Evolutionary conservation across 352 stramenopile genomes (phyloP), one percentile per base, ranked within the genome.

Genomic region (Globisporangium camurandrum): DNA sequence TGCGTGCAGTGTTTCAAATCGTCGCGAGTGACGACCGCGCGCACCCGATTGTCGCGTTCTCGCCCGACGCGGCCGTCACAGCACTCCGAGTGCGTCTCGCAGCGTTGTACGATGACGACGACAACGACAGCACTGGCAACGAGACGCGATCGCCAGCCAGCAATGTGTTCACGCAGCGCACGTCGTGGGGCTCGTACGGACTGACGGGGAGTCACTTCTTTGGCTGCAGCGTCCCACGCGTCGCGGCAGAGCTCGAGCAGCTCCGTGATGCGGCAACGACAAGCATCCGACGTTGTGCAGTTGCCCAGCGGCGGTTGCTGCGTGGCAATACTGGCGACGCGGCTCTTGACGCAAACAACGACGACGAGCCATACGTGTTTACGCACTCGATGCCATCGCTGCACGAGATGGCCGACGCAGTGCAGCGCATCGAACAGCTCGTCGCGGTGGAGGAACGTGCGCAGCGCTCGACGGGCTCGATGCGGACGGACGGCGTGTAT

Each of bases 401-500:
- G 4, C 64, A 88, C 23, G 64, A 71, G 34, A 85, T 98, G 48
- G 76, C 87, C 16, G 64, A 87, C 10, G 80, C 93, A 1, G 75
- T 95, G 55, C 67, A 75, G 19, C 75, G 87, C 24, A 69, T 95
- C 20, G 88, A 95, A 49, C 78, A 88, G 31, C 57, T 87, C 0
- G 75, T 88, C 1, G 69, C 77, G 8, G 77, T 87, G 1, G 84
- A 94, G 36, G 85, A 94, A 43, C 83, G 91, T 30, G 80, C 88
- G 12, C 83, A 86, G 3, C 58, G 84, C 40, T 93, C 81, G 5
- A 93, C 73, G 8, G 89, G 91, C 11, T 89, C 81, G 51, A 84
- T 88, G 7, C 66, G 91, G 12, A 94, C 84, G 0, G 89, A 98
- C 55, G 88, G 88, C 0, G 80, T 88, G 41, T n/a, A n/a, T n/a